A percentile compares a stretch with the other conserved stretches of the same genome.
phyloP scores from a whole-genome alignment of 2,329 filamentous ascomycete genomes.

The Diaporthe aspalathi region DNA sequence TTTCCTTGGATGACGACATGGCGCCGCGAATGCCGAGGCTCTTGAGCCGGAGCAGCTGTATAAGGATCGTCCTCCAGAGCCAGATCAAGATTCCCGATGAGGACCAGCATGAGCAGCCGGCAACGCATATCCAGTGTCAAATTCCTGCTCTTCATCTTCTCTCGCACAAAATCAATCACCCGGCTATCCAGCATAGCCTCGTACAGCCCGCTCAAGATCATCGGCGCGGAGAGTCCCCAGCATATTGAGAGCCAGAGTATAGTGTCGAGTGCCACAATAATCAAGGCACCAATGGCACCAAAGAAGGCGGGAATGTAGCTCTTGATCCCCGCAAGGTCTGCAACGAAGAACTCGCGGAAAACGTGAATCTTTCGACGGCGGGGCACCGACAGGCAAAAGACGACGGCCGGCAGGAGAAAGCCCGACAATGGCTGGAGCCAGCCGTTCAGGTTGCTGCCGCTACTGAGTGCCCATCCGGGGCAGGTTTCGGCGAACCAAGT shows the following conservation, averaged over 20 bases:
- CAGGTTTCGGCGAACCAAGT: conserved; percentile 41
- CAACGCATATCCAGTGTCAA: conserved; percentile 44
- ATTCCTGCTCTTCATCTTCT: conserved; percentile 39
- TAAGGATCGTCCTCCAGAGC: conserved; percentile 21
- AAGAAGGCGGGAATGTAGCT: conserved; percentile 37
- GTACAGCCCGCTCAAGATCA: conserved; percentile 47
- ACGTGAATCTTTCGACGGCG: conserved; percentile 44
- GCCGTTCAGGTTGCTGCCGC: conserved; percentile 41
- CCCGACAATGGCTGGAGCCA: conserved; percentile 45
- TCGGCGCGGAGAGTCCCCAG: conserved; percentile 46
- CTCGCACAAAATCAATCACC: conserved; percentile 42
- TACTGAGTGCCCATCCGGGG: conserved; percentile 44
- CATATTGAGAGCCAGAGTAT: conserved; percentile 46
- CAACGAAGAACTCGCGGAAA: conserved; percentile 38
- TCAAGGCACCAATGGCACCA: conserved; percentile 38
- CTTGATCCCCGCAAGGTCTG: conserved; percentile 40
- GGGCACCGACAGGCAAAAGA: conserved; percentile 46
- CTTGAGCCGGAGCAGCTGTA: background rate
- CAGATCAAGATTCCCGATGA: conserved; percentile 47
- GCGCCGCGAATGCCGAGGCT: conserved; percentile 18
- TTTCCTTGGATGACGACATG: conserved; percentile 19
- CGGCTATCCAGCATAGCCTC: conserved; percentile 46
- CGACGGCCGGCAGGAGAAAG: conserved; percentile 45
- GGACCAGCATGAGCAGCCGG: conserved; percentile 44
- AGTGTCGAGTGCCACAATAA: conserved; percentile 44